phyloP scores from a whole-genome alignment of 2,329 filamentous ascomycete species.

The Fusarium brachygibbosum region DNA sequence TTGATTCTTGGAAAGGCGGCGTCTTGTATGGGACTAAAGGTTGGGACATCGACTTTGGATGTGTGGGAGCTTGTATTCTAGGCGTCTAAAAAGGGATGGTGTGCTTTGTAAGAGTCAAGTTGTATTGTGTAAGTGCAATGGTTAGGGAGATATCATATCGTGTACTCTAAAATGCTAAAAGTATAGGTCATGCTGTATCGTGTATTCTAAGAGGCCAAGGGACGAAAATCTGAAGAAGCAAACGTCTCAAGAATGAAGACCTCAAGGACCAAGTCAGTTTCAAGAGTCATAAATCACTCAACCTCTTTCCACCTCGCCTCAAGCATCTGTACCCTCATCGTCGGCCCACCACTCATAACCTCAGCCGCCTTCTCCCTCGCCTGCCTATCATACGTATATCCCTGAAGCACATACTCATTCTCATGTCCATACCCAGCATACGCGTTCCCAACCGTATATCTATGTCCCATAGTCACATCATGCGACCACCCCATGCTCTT shows the following conservation, averaged over 20 bases:
- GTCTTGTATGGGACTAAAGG: constrained; percentile 41
- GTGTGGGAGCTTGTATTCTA: constrained; percentile 50
- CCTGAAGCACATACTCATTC: constrained; percentile 50
- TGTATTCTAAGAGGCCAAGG: neutral
- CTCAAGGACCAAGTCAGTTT: neutral
- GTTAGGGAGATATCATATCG: no score
- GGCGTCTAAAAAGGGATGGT: constrained; percentile 27
- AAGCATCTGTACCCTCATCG: constrained; percentile 47
- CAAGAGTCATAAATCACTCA: constrained; percentile 44
- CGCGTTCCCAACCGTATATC: constrained; percentile 49
- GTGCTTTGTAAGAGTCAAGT: neutral
- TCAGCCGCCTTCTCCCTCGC: constrained; percentile 35
- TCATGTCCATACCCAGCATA: constrained; percentile 52
- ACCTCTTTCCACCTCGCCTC: constrained; percentile 54
- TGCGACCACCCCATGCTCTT: constrained; percentile 40
- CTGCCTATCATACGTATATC: constrained; percentile 52
- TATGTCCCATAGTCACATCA: constrained; percentile 35
- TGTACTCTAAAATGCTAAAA: no score
- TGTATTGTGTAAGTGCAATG: neutral
- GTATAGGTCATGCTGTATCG: no score
- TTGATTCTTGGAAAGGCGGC: constrained; percentile 52
- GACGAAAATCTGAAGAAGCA: neutral
- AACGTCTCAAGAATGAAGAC: neutral
- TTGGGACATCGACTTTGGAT: constrained; percentile 48
- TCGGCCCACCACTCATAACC: constrained; percentile 20